These are phyloP conservation scores for Malassezia arunalokei DNA, from an alignment of 1,284 basidiomycete genomes.

Conservation along the genomic window DNA sequence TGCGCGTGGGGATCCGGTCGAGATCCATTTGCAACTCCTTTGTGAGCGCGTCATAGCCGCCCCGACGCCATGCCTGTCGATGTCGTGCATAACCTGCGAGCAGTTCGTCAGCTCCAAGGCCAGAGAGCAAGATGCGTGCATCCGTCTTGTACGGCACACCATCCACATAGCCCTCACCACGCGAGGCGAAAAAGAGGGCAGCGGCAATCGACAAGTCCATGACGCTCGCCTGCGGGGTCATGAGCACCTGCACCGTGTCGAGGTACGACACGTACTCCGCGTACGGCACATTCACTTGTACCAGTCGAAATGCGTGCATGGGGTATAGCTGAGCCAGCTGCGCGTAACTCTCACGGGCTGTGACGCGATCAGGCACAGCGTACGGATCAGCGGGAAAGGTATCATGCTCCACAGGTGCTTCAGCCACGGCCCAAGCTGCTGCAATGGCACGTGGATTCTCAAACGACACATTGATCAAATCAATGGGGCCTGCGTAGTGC, in stretches of 20 bases:
- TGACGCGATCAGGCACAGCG: constrained; percentile 72
- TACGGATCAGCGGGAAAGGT: constrained; percentile 48
- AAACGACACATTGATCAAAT: constrained; percentile 89
- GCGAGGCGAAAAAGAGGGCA: constrained; percentile 83
- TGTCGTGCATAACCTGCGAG: constrained; percentile 88
- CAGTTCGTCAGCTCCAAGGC: constrained; percentile 87
- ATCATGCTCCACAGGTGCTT: neutral
- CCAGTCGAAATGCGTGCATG: constrained; percentile 74
- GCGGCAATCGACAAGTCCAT: constrained; percentile 66
- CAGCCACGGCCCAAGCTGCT: constrained; percentile 19
- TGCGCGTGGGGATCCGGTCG: constrained; percentile 74
- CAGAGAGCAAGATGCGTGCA: constrained; percentile 75
- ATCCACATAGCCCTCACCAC: constrained; percentile 49
- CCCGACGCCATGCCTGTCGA: constrained; percentile 56
- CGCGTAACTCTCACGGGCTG: constrained; percentile 62
- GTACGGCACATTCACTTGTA: constrained; percentile 73
- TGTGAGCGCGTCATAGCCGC: constrained; percentile 52
- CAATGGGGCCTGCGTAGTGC: constrained; percentile 55
- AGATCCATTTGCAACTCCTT: constrained; percentile 83
- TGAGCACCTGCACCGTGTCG: constrained; percentile 14
- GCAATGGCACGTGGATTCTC: constrained; percentile 66
- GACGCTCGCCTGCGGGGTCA: constrained; percentile 27
- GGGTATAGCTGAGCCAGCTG: constrained; percentile 65
- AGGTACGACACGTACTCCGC: constrained; percentile 51
- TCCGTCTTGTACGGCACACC: constrained; percentile 55